Percentiles rank a stretch among this genome's conserved stretches.
Conservation (phyloP, 768 basidiomycete genomes). For the Serendipita sp. region DNA sequence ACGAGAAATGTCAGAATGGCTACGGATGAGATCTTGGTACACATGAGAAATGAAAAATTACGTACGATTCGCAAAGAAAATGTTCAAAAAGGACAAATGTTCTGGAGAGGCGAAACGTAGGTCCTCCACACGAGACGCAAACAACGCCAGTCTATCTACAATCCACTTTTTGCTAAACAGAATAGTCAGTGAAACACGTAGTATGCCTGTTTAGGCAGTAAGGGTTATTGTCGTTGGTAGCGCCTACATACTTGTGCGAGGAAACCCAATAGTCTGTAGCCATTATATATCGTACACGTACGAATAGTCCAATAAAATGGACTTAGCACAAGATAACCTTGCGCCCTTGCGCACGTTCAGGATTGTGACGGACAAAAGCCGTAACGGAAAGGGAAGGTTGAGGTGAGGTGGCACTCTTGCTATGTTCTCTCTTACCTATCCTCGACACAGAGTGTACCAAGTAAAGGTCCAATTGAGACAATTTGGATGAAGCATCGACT, state of each 20-base stretch:
- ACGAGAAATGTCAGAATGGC: neutral
- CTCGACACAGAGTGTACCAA: too few species aligned
- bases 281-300: constrained; percentile 27
- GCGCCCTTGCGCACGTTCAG: too few species aligned
- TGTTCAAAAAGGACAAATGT: constrained; percentile 59
- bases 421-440: too few species aligned
- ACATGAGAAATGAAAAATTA: neutral
- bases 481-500: too few species aligned
- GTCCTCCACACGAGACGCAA: constrained; percentile 62
- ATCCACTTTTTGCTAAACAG: constrained; percentile 73
- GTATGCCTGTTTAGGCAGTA: neutral
- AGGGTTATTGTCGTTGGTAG: constrained; percentile 5
- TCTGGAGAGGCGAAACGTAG: constrained; percentile 62
- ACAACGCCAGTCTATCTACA: constrained; percentile 60
- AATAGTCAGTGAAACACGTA: constrained; percentile 8
- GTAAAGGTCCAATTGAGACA: too few species aligned
- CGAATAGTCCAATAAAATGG: too few species aligned
- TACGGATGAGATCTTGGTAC: neutral
- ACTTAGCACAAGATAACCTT: too few species aligned
- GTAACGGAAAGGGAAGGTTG: too few species aligned
- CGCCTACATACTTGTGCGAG: constrained; percentile 57
- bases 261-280: constrained; percentile 87
- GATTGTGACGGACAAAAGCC: too few species aligned
- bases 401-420: too few species aligned
- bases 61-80: constrained; percentile 77